Percentiles rank a stretch among this genome's conserved stretches.
Conservation (phyloP, 2,329 filamentous ascomycete species). For the Botrytis squamosa region DNA sequence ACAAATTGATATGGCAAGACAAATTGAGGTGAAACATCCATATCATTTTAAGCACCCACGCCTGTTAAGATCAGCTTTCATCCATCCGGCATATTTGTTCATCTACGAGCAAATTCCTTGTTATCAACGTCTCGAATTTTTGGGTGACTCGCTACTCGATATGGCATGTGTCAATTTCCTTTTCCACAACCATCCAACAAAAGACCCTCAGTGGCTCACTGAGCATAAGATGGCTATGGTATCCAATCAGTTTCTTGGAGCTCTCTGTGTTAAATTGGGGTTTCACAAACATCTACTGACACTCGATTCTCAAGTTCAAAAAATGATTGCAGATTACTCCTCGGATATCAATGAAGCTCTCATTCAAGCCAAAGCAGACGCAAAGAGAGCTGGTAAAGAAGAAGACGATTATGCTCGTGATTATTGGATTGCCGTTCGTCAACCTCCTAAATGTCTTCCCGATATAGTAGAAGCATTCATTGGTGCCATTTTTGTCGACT, state of each 20-base stretch:
- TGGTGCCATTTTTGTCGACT: conserved; percentile 89
- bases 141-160: conserved; percentile 86
- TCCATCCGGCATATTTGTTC: conserved; percentile 78
- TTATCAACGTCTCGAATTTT: conserved; percentile 89
- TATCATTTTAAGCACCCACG: conserved; percentile 74
- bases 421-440: conserved; percentile 65
- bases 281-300: conserved; percentile 72
- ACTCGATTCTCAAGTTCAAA: conserved; percentile 47
- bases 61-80: conserved; percentile 80
- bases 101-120: conserved; percentile 76
- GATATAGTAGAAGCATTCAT: conserved; percentile 89
- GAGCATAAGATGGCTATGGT: conserved; percentile 99
- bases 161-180: conserved; percentile 82
- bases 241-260: conserved; percentile 89
- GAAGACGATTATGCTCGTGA: conserved; percentile 51
- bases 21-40: conserved; percentile 56
- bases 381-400: conserved; percentile 39
- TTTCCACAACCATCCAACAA: conserved; percentile 71
- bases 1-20: conserved; percentile 65
- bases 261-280: conserved; percentile 72
- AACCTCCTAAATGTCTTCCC: conserved; percentile 72
- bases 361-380: conserved; percentile 41
- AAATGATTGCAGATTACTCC: conserved; percentile 55
- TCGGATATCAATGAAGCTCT: conserved; percentile 56
- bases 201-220: conserved; percentile 93